phyloP scores from a whole-genome alignment of 2,329 filamentous ascomycete genomes.

The Rhynchosporium graminicola region DNA sequence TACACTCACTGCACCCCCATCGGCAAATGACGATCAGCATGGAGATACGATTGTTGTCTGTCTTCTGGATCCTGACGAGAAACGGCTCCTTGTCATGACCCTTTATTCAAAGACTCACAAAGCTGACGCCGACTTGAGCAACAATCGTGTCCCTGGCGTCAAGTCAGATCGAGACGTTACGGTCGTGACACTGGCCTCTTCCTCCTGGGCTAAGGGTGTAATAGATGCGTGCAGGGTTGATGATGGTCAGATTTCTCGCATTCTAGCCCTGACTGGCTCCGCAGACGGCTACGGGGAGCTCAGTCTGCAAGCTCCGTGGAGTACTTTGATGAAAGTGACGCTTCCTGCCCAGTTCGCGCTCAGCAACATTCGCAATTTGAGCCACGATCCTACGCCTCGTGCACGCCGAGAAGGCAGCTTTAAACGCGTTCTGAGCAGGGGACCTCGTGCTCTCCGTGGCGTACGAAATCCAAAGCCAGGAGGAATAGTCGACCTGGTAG shows the following conservation, averaged over 20 bases:
- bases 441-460: conserved; percentile 43
- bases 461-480: conserved; percentile 59
- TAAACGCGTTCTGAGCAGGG: conserved; percentile 47
- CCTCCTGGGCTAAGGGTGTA: conserved; percentile 60
- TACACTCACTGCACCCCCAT: conserved; percentile 62
- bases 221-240: conserved; percentile 71
- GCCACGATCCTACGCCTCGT: conserved; percentile 54
- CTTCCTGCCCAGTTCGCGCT: conserved; percentile 59
- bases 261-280: conserved; percentile 69
- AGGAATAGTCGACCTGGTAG: conserved; percentile 67
- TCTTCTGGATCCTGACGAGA: conserved; percentile 69
- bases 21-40: conserved; percentile 54
- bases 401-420: conserved; percentile 54
- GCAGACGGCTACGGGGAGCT: conserved; percentile 64
- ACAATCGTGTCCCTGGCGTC: conserved; percentile 25
- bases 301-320: conserved; percentile 76
- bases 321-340: conserved; percentile 65
- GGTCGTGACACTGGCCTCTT: conserved; percentile 34
- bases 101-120: conserved; percentile 51
- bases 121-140: conserved; percentile 24
- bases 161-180: conserved; percentile 40
- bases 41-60: conserved; percentile 63
- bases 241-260: conserved; percentile 67
- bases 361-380: conserved; percentile 61
- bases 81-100: conserved; percentile 66